phyloP scores from a whole-genome alignment of 1,284 basidiomycete genomes.

The Ceratobasidium theobromae region DNA sequence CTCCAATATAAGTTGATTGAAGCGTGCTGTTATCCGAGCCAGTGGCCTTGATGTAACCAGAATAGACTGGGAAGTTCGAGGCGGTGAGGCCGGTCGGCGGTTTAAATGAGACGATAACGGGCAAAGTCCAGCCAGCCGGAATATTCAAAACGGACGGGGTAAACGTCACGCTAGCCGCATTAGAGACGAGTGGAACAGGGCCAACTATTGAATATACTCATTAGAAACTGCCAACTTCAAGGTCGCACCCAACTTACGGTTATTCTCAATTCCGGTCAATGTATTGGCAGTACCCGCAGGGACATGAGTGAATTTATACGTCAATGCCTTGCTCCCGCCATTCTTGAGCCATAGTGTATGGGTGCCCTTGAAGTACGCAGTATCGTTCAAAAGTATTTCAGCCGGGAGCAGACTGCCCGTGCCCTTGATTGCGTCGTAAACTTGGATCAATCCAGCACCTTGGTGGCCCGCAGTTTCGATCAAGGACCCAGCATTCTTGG shows the following conservation, averaged over 20 bases:
- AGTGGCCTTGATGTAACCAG: constrained; percentile 37
- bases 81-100: constrained; percentile 39
- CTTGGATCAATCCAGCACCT: constrained; percentile 67
- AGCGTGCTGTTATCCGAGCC: constrained; percentile 31
- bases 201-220: not conserved
- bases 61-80: constrained; percentile 42
- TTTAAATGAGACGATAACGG: constrained; percentile 39
- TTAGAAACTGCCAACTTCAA: not conserved
- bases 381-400: constrained; percentile 69
- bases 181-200: constrained; percentile 40
- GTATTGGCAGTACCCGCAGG: constrained; percentile 47
- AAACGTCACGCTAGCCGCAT: constrained; percentile 39
- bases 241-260: constrained; percentile 34
- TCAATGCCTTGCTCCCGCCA: constrained; percentile 36
- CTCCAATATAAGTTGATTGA: constrained; percentile 38
- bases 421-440: constrained; percentile 60
- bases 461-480: constrained; percentile 63
- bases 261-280: constrained; percentile 42
- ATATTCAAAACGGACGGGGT: constrained; percentile 38
- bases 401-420: constrained; percentile 59
- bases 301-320: constrained; percentile 39
- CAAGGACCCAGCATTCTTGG: constrained; percentile 53
- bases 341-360: constrained; percentile 40
- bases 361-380: constrained; percentile 48
- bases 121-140: constrained; percentile 36